Evolutionary conservation across 495 filamentous ascomycete species (phyloP).

Genomic region (Aspergillus wentii): DNA sequence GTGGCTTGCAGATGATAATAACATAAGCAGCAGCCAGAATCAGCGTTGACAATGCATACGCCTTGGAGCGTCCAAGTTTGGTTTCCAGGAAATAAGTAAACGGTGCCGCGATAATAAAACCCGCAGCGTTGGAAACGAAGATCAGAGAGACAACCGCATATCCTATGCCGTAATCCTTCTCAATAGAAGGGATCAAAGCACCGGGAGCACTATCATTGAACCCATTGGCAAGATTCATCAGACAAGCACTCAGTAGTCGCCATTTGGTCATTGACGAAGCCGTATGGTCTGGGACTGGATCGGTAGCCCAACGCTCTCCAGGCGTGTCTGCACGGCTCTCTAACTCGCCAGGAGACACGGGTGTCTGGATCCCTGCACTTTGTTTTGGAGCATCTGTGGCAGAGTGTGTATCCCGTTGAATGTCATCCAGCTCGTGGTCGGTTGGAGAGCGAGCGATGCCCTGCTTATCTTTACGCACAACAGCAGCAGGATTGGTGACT

Average conservation of each 20-base stretch:
- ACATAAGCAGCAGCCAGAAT: constrained; percentile 52
- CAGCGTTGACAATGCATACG: constrained; percentile 50
- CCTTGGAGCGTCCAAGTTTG: constrained; percentile 58
- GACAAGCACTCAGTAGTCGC: constrained; percentile 27
- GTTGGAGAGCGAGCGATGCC: constrained; percentile 17
- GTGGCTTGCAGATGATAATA: constrained; percentile 59
- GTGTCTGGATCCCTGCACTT: constrained; percentile 33
- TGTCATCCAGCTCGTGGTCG: constrained; percentile 28
- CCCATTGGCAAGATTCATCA: constrained; percentile 51
- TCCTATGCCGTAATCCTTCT: constrained; percentile 63
- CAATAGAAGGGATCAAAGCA: constrained; percentile 71
- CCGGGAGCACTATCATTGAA: constrained; percentile 63
- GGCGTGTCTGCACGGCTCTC: constrained; percentile 48
- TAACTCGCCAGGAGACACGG: constrained; percentile 42
- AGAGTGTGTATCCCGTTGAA: too few species aligned
- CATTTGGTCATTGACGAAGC: constrained; percentile 52
- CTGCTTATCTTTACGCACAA: constrained; percentile 27
- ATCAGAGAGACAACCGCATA: constrained; percentile 74
- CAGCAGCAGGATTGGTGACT: constrained; percentile 25
- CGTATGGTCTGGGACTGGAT: constrained; percentile 52
- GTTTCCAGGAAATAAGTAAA: constrained; percentile 45
- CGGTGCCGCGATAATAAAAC: constrained; percentile 70
- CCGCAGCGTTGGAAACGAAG: constrained; percentile 72
- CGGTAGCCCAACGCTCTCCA: constrained; percentile 44
- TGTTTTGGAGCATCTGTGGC: too few species aligned